Evolutionary conservation across 495 filamentous ascomycete genomes (phyloP).

Genomic region (Penicillium subrubescens): DNA sequence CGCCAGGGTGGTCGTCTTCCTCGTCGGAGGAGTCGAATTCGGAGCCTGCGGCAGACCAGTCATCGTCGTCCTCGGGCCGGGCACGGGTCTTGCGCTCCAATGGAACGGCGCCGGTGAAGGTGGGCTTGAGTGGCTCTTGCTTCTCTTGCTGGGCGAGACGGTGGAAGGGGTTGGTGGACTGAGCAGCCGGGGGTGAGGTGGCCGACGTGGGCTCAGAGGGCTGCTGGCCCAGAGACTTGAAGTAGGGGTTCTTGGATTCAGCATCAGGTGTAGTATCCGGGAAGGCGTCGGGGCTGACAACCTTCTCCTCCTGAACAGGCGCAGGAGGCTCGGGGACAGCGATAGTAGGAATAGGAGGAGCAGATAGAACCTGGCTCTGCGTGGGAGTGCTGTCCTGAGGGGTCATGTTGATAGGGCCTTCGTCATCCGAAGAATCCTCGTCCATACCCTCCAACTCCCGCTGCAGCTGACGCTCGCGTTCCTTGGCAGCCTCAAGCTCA

Average conservation of each 20-base stretch:
- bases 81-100: conserved; percentile 53
- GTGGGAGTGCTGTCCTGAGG: conserved; percentile 83
- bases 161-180: conserved; percentile 95
- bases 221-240: conserved; percentile 65
- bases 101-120: conserved; percentile 40
- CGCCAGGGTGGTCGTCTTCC: conserved; percentile 72
- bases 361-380: conserved; percentile 57
- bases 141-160: conserved; percentile 69
- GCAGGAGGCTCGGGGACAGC: conserved; percentile 40
- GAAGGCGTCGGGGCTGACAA: conserved; percentile 25
- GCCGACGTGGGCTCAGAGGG: conserved; percentile 19
- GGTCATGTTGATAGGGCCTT: conserved; percentile 77
- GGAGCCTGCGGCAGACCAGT: conserved; percentile 83
- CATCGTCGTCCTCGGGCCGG: conserved; percentile 78
- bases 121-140: conserved; percentile 39
- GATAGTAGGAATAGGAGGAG: conserved; percentile 30
- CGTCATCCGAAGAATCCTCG: conserved; percentile 82
- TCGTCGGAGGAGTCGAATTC: conserved; percentile 71
- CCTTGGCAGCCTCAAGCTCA: conserved; percentile 87
- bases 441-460: conserved; percentile 82
- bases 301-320: conserved; percentile 40
- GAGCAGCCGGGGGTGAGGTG: conserved; percentile 37
- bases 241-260: conserved; percentile 71
- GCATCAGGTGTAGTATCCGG: conserved; percentile 28
- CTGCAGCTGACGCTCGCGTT: conserved; percentile 85